Percentiles rank a stretch among this genome's conserved stretches.
Evolutionary conservation across 2,329 filamentous ascomycete species (phyloP).

Genomic region (Exophiala mesophila): DNA sequence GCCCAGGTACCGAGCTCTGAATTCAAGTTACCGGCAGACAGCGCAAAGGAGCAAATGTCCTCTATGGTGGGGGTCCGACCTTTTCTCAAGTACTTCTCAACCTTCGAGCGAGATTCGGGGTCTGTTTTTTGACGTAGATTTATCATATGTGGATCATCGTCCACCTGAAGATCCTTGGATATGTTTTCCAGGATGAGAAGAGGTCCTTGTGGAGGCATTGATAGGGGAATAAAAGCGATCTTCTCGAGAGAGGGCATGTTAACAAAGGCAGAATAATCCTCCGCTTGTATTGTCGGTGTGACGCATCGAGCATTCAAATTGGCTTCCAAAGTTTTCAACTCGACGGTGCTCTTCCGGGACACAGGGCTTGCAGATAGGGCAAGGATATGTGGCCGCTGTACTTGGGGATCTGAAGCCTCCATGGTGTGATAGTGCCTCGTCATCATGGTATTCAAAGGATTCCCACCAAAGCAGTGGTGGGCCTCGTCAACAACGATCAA

Average conservation of each 20-base stretch:
- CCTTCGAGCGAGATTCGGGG: conserved; percentile 21
- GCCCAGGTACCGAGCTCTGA: conserved; percentile 64
- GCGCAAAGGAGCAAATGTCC: conserved; percentile 54
- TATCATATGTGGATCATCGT: conserved; percentile 57
- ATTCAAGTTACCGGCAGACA: conserved; percentile 48
- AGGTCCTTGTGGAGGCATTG: conserved; percentile 18
- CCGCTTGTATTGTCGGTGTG: conserved; percentile 63
- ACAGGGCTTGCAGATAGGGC: conserved; percentile 79
- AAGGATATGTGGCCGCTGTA: conserved; percentile 59
- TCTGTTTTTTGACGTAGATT: conserved; percentile 42
- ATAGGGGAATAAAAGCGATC: conserved; percentile 30
- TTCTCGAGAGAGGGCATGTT: conserved; percentile 58
- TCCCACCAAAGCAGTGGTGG: conserved; percentile 65
- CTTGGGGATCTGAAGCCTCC: conserved; percentile 32
- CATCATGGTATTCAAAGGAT: conserved; percentile 69
- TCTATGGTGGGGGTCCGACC: conserved; percentile 35
- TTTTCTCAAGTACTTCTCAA: conserved; percentile 29
- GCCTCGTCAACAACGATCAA: conserved; percentile 83
- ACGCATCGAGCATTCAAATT: conserved; percentile 66
- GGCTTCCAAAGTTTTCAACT: conserved; percentile 53
- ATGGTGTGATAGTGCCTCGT: conserved; percentile 59
- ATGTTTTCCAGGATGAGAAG: conserved; percentile 44
- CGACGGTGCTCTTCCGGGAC: conserved; percentile 37
- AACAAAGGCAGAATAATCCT: conserved; percentile 64
- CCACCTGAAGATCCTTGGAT: conserved; percentile 49